Evolutionary conservation across 2,329 filamentous ascomycete genomes (phyloP).

Genomic region (Aspergillus sp.): DNA sequence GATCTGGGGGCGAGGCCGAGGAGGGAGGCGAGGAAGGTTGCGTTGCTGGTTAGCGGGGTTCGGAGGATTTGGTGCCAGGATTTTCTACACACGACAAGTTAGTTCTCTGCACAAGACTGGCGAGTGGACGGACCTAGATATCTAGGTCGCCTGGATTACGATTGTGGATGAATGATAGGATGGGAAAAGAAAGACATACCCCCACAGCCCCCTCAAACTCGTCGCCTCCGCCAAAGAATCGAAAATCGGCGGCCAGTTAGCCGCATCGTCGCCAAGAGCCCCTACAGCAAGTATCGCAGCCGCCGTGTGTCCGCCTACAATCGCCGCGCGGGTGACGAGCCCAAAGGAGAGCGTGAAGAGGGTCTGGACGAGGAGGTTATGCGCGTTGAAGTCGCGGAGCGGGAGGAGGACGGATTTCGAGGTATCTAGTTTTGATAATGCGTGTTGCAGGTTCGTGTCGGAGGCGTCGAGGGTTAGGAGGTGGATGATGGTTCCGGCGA

Average conservation of each 20-base stretch:
- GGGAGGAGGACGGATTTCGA: slow-evolving; percentile 10
- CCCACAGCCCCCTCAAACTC: slow-evolving; percentile 23
- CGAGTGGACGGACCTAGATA: neutral
- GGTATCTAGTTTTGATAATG: slow-evolving; percentile 1
- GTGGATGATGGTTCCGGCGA: slow-evolving; percentile 12
- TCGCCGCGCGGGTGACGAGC: slow-evolving; percentile 18
- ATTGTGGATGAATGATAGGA: neutral
- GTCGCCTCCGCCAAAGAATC: neutral
- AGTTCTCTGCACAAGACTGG: neutral
- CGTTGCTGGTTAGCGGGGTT: slow-evolving; percentile 18
- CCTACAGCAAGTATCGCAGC: slow-evolving; percentile 12
- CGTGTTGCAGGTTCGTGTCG: slow-evolving; percentile 5
- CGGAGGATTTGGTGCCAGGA: slow-evolving; percentile 30
- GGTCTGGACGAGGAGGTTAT: slow-evolving; percentile 3
- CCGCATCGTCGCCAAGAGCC: slow-evolving; percentile 12
- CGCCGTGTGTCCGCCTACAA: slow-evolving; percentile 20
- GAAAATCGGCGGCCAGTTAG: slow-evolving; percentile 25
- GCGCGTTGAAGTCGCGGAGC: neutral
- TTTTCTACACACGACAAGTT: slow-evolving; percentile 6
- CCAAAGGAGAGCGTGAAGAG: slow-evolving; percentile 25
- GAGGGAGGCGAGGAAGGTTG: slow-evolving; percentile 18
- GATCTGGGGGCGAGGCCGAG: slow-evolving; percentile 13
- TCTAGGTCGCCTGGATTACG: neutral
- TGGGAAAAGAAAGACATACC: slow-evolving; percentile 14
- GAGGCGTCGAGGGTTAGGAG: slow-evolving; percentile 21